Conservation (phyloP, 768 basidiomycete species). For the Rhodosporidiobolus odoratus region DNA sequence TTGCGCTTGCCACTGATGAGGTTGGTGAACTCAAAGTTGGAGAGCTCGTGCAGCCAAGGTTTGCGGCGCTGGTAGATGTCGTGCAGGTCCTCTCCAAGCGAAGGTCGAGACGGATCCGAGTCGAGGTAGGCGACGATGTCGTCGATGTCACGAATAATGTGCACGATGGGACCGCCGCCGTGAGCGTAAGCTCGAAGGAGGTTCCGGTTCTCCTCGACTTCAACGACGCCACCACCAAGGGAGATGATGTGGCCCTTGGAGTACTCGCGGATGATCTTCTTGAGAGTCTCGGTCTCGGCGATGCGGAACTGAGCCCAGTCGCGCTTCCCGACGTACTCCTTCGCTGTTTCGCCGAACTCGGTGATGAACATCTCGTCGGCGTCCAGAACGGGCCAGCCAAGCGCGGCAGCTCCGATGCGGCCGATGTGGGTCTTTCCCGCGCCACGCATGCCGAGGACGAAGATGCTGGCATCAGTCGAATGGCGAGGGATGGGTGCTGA, state of each 20-base stretch:
- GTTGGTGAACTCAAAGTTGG: constrained; percentile 78
- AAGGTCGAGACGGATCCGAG: constrained; percentile 70
- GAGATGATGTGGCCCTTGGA: constrained; percentile 68
- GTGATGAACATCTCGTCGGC: constrained; percentile 56
- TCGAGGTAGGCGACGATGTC: constrained; percentile 77
- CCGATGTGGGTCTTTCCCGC: constrained; percentile 91
- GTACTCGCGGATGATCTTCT: constrained; percentile 60
- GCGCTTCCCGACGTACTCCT: constrained; percentile 66
- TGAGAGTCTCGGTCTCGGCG: constrained; percentile 66
- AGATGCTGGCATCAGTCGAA: constrained; percentile 50
- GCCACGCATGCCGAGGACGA: constrained; percentile 93
- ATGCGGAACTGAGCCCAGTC: constrained; percentile 88
- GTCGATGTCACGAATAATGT: constrained; percentile 63
- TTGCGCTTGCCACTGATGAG: constrained; percentile 49
- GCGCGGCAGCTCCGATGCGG: constrained; percentile 62
- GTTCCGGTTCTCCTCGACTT: constrained; percentile 68
- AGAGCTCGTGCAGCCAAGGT: constrained; percentile 80
- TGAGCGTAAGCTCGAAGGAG: constrained; percentile 55
- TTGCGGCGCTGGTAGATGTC: constrained; percentile 76
- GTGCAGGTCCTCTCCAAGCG: constrained; percentile 77
- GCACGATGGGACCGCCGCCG: constrained; percentile 60
- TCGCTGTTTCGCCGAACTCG: constrained; percentile 34
- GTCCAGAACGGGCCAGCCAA: constrained; percentile 73
- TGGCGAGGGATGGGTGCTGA: constrained; percentile 49
- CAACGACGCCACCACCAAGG: constrained; percentile 90